Evolutionary conservation across 1,139 yeast species (phyloP), one percentile per base, ranked within the genome.

Genomic region (Magnusiomyces tetraspermus): DNA sequence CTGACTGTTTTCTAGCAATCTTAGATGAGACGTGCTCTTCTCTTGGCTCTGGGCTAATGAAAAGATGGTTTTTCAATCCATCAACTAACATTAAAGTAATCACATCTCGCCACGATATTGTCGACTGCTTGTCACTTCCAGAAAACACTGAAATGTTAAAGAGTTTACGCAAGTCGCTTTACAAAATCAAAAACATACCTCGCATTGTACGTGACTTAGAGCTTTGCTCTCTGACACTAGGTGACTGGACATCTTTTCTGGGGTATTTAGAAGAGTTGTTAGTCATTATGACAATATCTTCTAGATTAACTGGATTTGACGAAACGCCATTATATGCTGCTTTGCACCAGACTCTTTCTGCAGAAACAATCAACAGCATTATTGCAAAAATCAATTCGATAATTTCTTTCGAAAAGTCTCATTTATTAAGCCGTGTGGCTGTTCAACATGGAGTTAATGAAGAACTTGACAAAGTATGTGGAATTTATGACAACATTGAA

Each of bases 401-500:
- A 1, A 66, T 75, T 36, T 76, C 75, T 54, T 63, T 72, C 51
- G 72, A 67, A 10, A 53, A 61, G 2, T 69, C 76, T 0, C 57
- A 59, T 2, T 68, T 66, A n/a, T 61, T 62, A n/a, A 64, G 68
- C 5, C 61, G 63, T 19, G 58, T 71, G 1, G 61, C 62, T 2
- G 65, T 75, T 4, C 58, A 58, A 31, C 66, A 65, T 33, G 68
- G 67, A 0, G 57, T 71, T 2, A 68, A 71, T 57, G 46, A 53
- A 1, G 59, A 63, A 8, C 60, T 75, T 4, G 77, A 74, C 57
- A 55, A 61, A 2, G 62, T 66, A 37, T 66, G 66, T 49, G 53
- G 56, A 2, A 61, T 61, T 11, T 75, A 73, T 55, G 65, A 68
- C 45, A 61, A 67, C n/a, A 55, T 76, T 43, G 79, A 75, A 54